Base-by-base conservation (phyloP, 768 basidiomycete genomes). In the Tulasnella calospora region DNA sequence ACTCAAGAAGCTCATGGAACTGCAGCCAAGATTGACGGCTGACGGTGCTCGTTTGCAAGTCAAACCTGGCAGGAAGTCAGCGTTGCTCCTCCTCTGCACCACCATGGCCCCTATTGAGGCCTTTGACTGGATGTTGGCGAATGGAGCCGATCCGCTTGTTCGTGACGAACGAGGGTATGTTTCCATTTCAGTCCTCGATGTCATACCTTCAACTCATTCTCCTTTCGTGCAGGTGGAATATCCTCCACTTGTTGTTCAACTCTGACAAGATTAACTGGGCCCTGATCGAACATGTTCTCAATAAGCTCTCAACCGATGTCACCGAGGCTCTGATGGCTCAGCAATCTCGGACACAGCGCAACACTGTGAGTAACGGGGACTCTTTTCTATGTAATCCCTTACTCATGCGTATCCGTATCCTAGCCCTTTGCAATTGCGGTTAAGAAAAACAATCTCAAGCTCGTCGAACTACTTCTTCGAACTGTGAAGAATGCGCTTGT, bases 1-100 rank as follows among this genome's bases (percentile, higher is more conserved):
- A 0, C 80, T 90, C 61, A 87, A 89, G 82, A 80, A 84, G 9
- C 80, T 90, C n/a, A 86, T 87, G 74, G 80, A 83, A n/a, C 84
- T 87, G 57, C 82, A 84, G 19, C 86, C 88, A 0, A 83, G 83
- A 35, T 77, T 89, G 12, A 86, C 89, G 83, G 82, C 83, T 38
- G 81, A 83, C 44, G 83, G 85, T 12, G 82, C 90, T 21, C 85
- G 88, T 61, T 83, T 86, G 79, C 85, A 85, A 88, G 85, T 86
- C 78, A 90, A 88, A 77, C 33, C 55, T 8, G n/a, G 69, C 10
- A 67, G 73, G 17, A 41, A 44, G 21, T 80, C 79, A 23, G 81
- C 86, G 3, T 80, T 90, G 33, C 81, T 87, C 74, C 78, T 88
- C 13, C 88, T 88, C 0, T 86, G 86, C 0, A 82, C 83, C 33